Evolutionary conservation across 169 alveolate species (phyloP), one percentile per base, ranked within the genome.

Genomic region (Plasmodium gonderi): DNA sequence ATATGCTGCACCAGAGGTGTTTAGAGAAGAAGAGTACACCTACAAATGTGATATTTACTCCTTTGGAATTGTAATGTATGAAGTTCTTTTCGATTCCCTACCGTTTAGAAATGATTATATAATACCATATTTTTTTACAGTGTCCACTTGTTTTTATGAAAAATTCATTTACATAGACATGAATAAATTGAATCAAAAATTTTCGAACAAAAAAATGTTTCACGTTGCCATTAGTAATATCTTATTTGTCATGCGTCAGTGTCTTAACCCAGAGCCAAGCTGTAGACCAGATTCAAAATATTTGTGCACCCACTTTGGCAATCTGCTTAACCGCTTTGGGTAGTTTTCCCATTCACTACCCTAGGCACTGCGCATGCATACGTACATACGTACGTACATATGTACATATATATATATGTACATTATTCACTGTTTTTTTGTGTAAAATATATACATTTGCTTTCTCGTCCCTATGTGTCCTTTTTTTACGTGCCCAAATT

Each of bases 31-130:
- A 77, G 91, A 91, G 26, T 96, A 95, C 51, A 95, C 96, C 76
- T 92, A 95, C 54, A 96, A 96, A 69, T 96, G 95, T 79, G 98
- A 96, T 80, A 94, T 96, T 33, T 96, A 89, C 81, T 94, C 98
- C 26, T 94, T 96, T 6, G 98, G 98, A 4, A 95, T 96, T 8
- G 94, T 96, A 36, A 91, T 96, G 77, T 96, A 95, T 83, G 98
- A 96, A 92, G 83, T 96, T 95, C 87, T 94, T 23, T 87, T 87
- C 68, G 74, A 78, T 12, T 29, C 45, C 0, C 6, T 54, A 20
- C 93, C 93, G 8, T 75, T 87, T n/a, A 36, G 11, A 31, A 75
- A 64, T 42, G 72, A 87, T 9, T 20, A 6, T 17, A 29, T n/a
- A n/a, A n/a, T 76, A 14, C 87, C 87, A n/a, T 60, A 60, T 6